These are phyloP conservation scores for Flaveria floridana DNA, from an alignment of 140 eudicot genomes.

Conservation along the genomic window DNA sequence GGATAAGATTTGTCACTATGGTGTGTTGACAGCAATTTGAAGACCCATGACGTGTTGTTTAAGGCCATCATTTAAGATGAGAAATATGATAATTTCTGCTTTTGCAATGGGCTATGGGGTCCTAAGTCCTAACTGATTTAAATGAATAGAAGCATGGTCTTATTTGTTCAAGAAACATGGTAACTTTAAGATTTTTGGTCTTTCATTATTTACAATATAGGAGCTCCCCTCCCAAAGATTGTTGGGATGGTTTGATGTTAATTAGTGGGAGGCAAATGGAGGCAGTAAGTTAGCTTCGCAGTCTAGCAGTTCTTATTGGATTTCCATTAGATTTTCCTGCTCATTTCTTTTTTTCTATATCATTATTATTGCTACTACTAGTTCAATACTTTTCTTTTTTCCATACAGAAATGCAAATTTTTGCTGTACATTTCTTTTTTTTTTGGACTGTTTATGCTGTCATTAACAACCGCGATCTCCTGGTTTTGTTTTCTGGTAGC, in stretches of 20 bases:
- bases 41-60: not conserved
- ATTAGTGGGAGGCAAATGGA: constrained; percentile 1
- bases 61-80: not conserved
- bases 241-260: not conserved
- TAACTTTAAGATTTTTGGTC: not conserved
- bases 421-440: not conserved
- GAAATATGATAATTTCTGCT: not conserved
- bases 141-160: constrained; percentile 7
- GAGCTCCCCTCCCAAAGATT: constrained; percentile 7
- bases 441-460: not conserved
- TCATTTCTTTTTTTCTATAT: not conserved
- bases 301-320: constrained; percentile 4
- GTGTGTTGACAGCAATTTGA: not conserved
- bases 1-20: not conserved
- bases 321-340: not conserved
- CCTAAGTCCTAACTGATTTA: constrained; percentile 10
- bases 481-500: constrained; percentile 1
- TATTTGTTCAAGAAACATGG: not conserved
- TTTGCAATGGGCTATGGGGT: constrained; percentile 5
- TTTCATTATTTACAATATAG: not conserved
- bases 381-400: not conserved
- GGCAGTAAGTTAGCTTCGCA: not conserved
- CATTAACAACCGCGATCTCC: not conserved
- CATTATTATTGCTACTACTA: no score
- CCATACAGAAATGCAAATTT: not conserved